Base-by-base conservation (phyloP, 495 filamentous ascomycete species). In the Penicillium ochrochloron region DNA sequence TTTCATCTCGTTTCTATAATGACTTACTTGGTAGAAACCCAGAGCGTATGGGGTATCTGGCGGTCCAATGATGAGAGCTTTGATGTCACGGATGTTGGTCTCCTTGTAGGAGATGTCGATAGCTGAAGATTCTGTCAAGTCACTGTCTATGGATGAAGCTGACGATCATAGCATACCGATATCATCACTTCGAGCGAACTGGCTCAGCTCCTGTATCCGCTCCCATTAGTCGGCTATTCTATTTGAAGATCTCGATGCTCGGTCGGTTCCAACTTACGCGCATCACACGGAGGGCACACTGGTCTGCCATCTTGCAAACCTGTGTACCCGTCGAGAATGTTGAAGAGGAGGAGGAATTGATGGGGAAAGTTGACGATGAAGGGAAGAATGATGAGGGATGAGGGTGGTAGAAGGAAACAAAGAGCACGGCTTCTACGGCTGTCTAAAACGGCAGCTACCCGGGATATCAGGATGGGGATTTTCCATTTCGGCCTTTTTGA, bases 21-120 rank as follows among this genome's bases (percentile, higher is more conserved):
- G 11, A 75, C 82, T 48, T 53, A 94, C 92, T 86, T 97, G 92
- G 70, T 97, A 99, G 82, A 97, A 97, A 5, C 94, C 95, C 71
- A 96, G 96, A 69, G 97, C 93, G 74, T 99, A 99, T 0, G 95
- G 94, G 0, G 95, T 96, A 59, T 94, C 94, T 54, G 95, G 93
- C 9, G 96, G 94, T 0, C 95, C 95, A 59, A 99, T 86, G 63
- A 99, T 92, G 54, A 98, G 76, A 37, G 94, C 96, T 67, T 86
- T 89, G 46, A 99, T 90, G 64, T 94, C 89, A 35, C 93, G 89
- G 54, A 97, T 89, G 76, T 99, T 92, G 61, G 85, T 85, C 72
- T 98, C 95, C 37, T 89, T 82, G 70, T 90, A 97, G 41, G 88
- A 88, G 60, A 97, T 92, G 14, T 59, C 65, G 31, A 69, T 69